A percentile compares a stretch with the other conserved stretches of the same genome.
These are phyloP conservation scores for Ophiostoma himal-ulmi DNA, from an alignment of 2,329 filamentous ascomycete species.

Conservation along the genomic window DNA sequence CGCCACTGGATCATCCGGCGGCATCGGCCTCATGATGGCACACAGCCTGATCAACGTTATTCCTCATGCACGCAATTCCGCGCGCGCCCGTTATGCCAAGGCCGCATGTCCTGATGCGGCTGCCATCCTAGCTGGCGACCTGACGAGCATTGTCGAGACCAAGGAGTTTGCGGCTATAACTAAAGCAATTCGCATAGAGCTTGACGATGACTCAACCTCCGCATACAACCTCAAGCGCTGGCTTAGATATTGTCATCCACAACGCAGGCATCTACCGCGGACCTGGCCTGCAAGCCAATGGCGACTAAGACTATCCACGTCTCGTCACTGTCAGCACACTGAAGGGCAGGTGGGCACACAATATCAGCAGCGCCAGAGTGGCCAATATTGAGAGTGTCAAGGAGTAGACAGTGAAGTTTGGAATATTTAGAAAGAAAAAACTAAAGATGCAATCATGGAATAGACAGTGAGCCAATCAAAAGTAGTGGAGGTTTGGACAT, in stretches of 20 bases:
- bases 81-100: neutral
- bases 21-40: neutral
- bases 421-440: neutral
- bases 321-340: neutral
- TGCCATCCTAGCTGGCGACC: no score
- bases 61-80: neutral
- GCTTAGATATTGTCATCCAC: no score
- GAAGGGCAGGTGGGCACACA: neutral
- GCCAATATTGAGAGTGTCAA: neutral
- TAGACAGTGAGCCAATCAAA: neutral
- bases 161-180: no score
- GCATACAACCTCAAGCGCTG: no score
- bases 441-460: neutral
- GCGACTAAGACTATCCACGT: neutral
- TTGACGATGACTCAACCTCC: no score
- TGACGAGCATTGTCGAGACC: no score
- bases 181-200: no score
- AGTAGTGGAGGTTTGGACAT: neutral
- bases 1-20: neutral
- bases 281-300: neutral
- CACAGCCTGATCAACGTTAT: neutral
- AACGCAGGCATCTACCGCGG: neutral
- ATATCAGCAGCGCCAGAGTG: neutral
- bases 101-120: neutral
- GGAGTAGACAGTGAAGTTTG: neutral